phyloP scores from a whole-genome alignment of 2,329 filamentous ascomycete species.

The Aureobasidium melanogenum region DNA sequence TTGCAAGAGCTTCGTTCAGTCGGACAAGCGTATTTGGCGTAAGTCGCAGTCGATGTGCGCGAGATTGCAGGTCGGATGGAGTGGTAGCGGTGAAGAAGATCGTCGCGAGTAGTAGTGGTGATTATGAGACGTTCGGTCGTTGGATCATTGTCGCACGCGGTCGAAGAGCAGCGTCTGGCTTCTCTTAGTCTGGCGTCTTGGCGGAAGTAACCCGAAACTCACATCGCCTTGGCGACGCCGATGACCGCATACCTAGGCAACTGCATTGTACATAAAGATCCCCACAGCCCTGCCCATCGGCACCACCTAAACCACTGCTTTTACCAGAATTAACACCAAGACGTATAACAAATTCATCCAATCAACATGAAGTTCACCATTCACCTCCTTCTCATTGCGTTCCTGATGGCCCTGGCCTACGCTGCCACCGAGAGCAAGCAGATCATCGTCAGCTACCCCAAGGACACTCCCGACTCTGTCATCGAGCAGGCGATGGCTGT shows the following conservation, averaged over 20 bases:
- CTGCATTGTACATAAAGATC: conserved; percentile 2
- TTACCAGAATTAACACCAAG: neutral
- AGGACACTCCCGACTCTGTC: conserved; percentile 57
- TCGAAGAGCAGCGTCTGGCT: neutral
- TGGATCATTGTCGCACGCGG: neutral
- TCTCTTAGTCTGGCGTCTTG: neutral
- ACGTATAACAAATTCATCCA: conserved; percentile 11
- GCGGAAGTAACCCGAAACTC: neutral
- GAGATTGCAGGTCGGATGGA: neutral
- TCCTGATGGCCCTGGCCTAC: conserved; percentile 53
- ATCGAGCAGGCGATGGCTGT: conserved; percentile 63
- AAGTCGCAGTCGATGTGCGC: neutral
- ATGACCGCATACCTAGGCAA: neutral
- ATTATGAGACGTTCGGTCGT: neutral
- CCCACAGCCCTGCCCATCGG: neutral
- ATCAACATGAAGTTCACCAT: conserved; percentile 23
- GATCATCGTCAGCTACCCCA: conserved; percentile 70
- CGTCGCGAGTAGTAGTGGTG: neutral
- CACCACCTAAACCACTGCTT: neutral
- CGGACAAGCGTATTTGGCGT: neutral
- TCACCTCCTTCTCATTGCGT: conserved; percentile 17
- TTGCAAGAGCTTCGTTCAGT: neutral
- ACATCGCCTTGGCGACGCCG: neutral
- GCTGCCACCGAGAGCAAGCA: conserved; percentile 55
- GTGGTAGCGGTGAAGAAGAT: neutral